Conservation (phyloP, 495 filamentous ascomycete species). For the Penicillium longicatenatum region DNA sequence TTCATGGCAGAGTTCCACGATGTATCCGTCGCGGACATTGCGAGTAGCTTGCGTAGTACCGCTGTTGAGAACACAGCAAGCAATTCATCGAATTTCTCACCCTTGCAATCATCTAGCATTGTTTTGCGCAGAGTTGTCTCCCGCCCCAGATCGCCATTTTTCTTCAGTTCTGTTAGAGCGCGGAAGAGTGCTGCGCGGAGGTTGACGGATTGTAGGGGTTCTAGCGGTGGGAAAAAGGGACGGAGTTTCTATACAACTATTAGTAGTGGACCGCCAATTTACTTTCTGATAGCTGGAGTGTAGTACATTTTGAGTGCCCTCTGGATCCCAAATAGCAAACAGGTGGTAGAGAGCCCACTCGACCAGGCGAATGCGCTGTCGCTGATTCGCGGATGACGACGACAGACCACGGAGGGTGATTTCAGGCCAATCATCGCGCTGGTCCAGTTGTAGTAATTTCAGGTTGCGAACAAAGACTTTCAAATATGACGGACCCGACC, state of each 20-base stretch:
- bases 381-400: slow-evolving; percentile 69
- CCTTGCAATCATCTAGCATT: slow-evolving; percentile 90
- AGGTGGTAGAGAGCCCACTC: slow-evolving; percentile 87
- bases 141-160: slow-evolving; percentile 76
- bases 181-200: slow-evolving; percentile 83
- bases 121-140: slow-evolving; percentile 80
- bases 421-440: slow-evolving; percentile 72
- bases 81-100: slow-evolving; percentile 78
- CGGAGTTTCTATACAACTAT: slow-evolving; percentile 66
- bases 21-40: slow-evolving; percentile 38
- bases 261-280: background rate
- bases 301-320: slow-evolving; percentile 69
- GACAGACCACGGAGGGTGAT: slow-evolving; percentile 67
- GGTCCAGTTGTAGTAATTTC: slow-evolving; percentile 75
- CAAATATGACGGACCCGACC: slow-evolving; percentile 52
- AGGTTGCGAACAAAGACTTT: slow-evolving; percentile 79
- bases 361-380: slow-evolving; percentile 72
- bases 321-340: slow-evolving; percentile 77
- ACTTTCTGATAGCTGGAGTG: background rate
- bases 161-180: slow-evolving; percentile 77
- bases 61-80: slow-evolving; percentile 76
- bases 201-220: slow-evolving; percentile 85
- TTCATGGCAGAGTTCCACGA: slow-evolving; percentile 50
- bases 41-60: slow-evolving; percentile 70
- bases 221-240: slow-evolving; percentile 85